Percentiles rank a stretch among this genome's conserved stretches.
Evolutionary conservation across 805 yeast species (phyloP).

Genomic region (Kazachstania africana): DNA sequence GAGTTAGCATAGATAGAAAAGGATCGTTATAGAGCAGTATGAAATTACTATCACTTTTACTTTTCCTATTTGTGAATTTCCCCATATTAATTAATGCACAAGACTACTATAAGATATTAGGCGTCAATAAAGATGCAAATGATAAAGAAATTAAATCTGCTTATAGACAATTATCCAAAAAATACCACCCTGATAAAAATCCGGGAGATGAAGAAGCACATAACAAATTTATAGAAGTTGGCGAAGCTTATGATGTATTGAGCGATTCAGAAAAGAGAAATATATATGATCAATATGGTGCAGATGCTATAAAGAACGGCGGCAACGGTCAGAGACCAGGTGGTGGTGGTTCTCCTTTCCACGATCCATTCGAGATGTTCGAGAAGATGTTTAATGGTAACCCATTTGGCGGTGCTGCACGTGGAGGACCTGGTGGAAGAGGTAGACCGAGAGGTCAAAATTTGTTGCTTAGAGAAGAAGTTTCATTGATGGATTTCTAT

Average conservation of each 20-base stretch:
- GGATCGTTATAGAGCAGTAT: too few relatives aligned
- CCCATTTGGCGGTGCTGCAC: conserved; percentile 30
- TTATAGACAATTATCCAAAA: conserved; percentile 67
- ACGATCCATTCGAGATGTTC: conserved; percentile 27
- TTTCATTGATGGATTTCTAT: conserved; percentile 56
- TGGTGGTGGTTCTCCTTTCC: conserved; percentile 30
- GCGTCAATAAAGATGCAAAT: conserved; percentile 53
- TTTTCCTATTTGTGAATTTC: neutral
- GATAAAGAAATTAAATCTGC: conserved; percentile 81
- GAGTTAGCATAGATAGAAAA: too few relatives aligned
- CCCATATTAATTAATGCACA: conserved; percentile 16
- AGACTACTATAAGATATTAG: conserved; percentile 54
- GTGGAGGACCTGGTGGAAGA: conserved; percentile 21
- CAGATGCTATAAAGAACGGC: conserved; percentile 55
- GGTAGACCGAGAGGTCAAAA: conserved; percentile 50
- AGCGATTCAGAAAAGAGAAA: conserved; percentile 57
- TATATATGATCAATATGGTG: conserved; percentile 68
- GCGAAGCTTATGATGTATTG: conserved; percentile 85
- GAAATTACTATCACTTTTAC: too few relatives aligned
- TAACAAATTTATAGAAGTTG: conserved; percentile 76
- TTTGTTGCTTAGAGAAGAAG: conserved; percentile 41
- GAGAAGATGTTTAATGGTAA: conserved; percentile 26
- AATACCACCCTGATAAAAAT: conserved; percentile 92
- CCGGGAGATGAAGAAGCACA: conserved; percentile 74
- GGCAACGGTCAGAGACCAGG: conserved; percentile 35